Percentiles rank a stretch among this genome's conserved stretches.
phyloP scores from a whole-genome alignment of 176 grass and related monocot species.

The Triticum turgidum region DNA sequence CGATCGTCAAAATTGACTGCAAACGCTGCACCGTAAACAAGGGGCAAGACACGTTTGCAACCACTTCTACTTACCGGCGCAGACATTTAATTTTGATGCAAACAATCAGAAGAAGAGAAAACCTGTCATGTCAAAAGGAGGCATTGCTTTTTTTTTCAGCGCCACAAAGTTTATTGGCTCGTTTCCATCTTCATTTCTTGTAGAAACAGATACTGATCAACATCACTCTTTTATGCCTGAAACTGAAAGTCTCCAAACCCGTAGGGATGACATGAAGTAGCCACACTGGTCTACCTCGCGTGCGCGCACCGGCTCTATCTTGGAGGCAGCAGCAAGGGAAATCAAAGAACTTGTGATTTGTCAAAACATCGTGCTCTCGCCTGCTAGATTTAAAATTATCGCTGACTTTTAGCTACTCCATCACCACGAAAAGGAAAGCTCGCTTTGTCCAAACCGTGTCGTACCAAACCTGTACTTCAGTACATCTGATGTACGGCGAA shows the following conservation, averaged over 20 bases:
- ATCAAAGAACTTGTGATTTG: background rate
- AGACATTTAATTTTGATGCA: background rate
- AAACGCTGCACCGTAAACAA: background rate
- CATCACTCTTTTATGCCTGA: background rate
- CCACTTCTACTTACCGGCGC: background rate
- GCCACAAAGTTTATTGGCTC: background rate
- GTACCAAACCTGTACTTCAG: slow-evolving; percentile 31
- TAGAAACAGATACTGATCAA: background rate
- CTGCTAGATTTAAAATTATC: slow-evolving; percentile 12
- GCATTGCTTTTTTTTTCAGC: background rate
- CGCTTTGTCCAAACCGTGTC: slow-evolving; percentile 1
- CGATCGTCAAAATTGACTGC: background rate
- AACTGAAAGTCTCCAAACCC: slow-evolving; percentile 3
- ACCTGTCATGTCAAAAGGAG: background rate
- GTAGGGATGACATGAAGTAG: slow-evolving; percentile 2
- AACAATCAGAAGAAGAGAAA: background rate
- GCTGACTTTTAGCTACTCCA: slow-evolving; percentile 21
- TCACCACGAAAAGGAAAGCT: slow-evolving; percentile 31
- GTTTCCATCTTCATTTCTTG: background rate
- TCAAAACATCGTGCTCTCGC: background rate
- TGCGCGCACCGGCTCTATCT: slow-evolving; percentile 20
- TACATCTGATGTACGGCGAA: slow-evolving; percentile 22
- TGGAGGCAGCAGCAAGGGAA: background rate
- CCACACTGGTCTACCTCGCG: background rate
- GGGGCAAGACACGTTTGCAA: too few relatives aligned